phyloP scores from a whole-genome alignment of 1,284 basidiomycete species.

The Ganoderma leucocontextum region DNA sequence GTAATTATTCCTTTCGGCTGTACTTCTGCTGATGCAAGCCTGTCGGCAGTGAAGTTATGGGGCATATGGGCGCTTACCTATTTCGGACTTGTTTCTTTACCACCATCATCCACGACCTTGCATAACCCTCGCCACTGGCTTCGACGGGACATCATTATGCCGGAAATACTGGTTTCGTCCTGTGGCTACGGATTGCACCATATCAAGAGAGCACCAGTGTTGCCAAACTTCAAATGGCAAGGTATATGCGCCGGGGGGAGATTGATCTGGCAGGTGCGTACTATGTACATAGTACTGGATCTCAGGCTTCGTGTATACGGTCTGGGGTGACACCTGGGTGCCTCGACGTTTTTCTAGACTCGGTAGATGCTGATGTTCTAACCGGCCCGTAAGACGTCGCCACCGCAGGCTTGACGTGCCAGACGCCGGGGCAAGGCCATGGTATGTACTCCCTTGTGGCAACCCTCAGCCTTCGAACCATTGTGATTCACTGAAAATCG shows the following conservation, averaged over 20 bases:
- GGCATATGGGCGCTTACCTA: background rate
- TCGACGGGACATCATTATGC: too few relatives aligned
- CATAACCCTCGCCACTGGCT: background rate
- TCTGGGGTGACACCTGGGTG: constrained; percentile 6
- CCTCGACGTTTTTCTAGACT: background rate
- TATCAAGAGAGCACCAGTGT: background rate
- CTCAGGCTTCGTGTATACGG: background rate
- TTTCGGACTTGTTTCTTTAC: background rate
- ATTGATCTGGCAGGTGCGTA: background rate
- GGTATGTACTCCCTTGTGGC: background rate
- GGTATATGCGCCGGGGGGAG: background rate
- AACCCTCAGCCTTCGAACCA: too few relatives aligned
- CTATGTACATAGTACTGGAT: background rate
- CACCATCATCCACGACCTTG: background rate
- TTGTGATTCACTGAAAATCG: background rate
- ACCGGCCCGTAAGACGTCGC: background rate
- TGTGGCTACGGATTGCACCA: background rate
- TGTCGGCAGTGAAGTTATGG: too few relatives aligned
- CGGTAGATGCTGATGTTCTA: background rate
- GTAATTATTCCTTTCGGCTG: constrained; percentile 5
- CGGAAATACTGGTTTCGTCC: background rate
- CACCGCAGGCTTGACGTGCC: background rate
- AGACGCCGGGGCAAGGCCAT: background rate
- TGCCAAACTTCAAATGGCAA: background rate
- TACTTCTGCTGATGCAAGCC: too few relatives aligned